Evolutionary conservation across 805 yeast genomes (phyloP), one percentile per base, ranked within the genome.

Genomic region (Metschnikowia reukaufii): DNA sequence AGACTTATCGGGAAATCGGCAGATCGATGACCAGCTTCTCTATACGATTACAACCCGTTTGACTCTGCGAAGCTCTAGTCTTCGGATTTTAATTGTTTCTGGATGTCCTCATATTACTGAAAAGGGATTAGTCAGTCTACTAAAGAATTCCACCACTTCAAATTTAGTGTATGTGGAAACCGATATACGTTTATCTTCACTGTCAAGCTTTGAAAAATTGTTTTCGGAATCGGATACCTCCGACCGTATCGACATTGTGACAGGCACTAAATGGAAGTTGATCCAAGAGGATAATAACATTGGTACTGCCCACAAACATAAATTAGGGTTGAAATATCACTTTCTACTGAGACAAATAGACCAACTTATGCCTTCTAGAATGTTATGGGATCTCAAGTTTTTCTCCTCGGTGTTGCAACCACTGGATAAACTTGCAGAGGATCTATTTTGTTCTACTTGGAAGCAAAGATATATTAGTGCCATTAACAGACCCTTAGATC

Each of bases 11-110:
- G 58, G 62, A 29, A 58, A 57, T 31, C 37, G 37, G 0, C 36
- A 43, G 9, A 55, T 71, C 9, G 69, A 68, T 51, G 75, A 70
- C 51, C 61, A 51, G 31, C 65, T 60, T 25, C 37, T 71, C 4
- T 51, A 57, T 37, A 62, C 63, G 19, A 44, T 71, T 35, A 52
- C 10, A 45, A 58, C 38, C 43, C 62, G 49, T 15, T 18, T 16
- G 43, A 52, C 36, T 50, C 56, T 17, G 55, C 49, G 33, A 52
- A 50, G 29, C 18, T 65, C 54, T 2, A 52, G 51, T 6, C 52
- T 71, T 16, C 52, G 59, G 31, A 45, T 66, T 6, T 42, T 71
- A 3, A 44, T 56, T 16, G 17, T 71, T 1, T 42, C 45, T 19
- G 56, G 60, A 7, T 67, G 73, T 32, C 53, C 57, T 3, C 31